A percentile compares a stretch with the other conserved stretches of the same genome.
Evolutionary conservation across 2,329 filamentous ascomycete genomes (phyloP).

Genomic region (Penicillium rolfsii): DNA sequence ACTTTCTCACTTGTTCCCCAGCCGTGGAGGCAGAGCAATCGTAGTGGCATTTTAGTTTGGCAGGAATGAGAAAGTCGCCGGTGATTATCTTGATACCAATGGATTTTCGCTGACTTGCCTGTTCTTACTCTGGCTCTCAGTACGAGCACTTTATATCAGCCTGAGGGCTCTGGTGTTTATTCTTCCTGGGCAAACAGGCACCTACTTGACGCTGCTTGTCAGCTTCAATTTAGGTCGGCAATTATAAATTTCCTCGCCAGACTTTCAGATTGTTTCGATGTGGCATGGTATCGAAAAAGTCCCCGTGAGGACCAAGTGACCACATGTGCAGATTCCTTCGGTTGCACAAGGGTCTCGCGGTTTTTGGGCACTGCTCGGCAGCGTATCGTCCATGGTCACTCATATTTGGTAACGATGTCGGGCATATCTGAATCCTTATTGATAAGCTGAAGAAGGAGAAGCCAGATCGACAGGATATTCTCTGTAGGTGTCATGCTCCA

Average conservation of each 20-base stretch:
- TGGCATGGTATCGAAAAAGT: neutral
- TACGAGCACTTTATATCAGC: neutral
- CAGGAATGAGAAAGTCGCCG: neutral
- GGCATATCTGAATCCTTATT: too few species aligned
- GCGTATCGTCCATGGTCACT: neutral
- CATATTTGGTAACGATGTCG: neutral
- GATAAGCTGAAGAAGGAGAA: neutral
- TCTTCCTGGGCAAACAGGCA: neutral
- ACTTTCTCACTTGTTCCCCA: slow-evolving; percentile 39
- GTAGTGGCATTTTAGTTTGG: slow-evolving; percentile 29
- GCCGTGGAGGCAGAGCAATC: slow-evolving; percentile 40
- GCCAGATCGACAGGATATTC: neutral
- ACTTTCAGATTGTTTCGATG: neutral
- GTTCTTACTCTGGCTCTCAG: neutral
- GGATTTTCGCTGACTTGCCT: neutral
- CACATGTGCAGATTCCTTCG: neutral
- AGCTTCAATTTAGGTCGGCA: neutral
- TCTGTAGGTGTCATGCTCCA: neutral
- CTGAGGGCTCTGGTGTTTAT: neutral
- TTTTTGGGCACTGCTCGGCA: neutral
- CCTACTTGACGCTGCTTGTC: too few species aligned
- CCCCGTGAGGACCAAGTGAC: neutral
- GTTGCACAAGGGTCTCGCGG: neutral
- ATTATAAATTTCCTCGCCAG: neutral
- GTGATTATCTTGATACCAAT: neutral